Base-by-base conservation (phyloP, 2,329 filamentous ascomycete genomes). In the Xylariaceae sp. region DNA sequence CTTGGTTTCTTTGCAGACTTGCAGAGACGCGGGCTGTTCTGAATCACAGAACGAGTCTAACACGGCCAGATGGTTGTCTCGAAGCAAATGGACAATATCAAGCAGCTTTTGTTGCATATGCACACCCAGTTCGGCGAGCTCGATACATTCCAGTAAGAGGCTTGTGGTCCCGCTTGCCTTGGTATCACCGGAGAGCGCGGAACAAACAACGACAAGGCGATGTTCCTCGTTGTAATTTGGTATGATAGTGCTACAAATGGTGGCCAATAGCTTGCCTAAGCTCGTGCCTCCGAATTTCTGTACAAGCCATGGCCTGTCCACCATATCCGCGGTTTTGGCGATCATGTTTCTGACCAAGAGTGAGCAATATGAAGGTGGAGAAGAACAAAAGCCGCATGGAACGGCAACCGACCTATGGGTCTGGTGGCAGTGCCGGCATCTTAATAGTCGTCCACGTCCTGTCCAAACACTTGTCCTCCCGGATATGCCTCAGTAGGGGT, bases 271-370 rank as follows among this genome's bases (percentile, higher is more conserved):
- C 62, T 82, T 82, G 52, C 80, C 80, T 32, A 83, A 70, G 56
- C 76, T 80, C 35, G 80, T 83, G 11, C 80, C 80, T 32, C 80
- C 80, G 63, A 81, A 82, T 70, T 82, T 83, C 60, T 82, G 79
- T 44, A 83, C 78, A 5, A 81, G 74, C 79, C 78, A 83, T 31
- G 60, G 61, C 55, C 54, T 62, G 38, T 45, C 44, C 33, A 44
- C 42, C n/a, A 44, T 53, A 31, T 47, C 53, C 9, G 51, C 54
- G 4, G 22, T 27, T 27, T 27, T 27, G 45, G 53, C 53, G 39
- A 56, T 48, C 55, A 58, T 57, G 45, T 19, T 47, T 31, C 12
- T n/a, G 18, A 19, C 19, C 18, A 11, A 10, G 14, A 31, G 6
- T 30, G 22, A 27, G 22, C 22, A 27, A 18, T 14, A 15, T 6